These are phyloP conservation scores for Wickerhamomyces sydowiorum DNA, from an alignment of 805 yeast genomes.

Conservation along the genomic window DNA sequence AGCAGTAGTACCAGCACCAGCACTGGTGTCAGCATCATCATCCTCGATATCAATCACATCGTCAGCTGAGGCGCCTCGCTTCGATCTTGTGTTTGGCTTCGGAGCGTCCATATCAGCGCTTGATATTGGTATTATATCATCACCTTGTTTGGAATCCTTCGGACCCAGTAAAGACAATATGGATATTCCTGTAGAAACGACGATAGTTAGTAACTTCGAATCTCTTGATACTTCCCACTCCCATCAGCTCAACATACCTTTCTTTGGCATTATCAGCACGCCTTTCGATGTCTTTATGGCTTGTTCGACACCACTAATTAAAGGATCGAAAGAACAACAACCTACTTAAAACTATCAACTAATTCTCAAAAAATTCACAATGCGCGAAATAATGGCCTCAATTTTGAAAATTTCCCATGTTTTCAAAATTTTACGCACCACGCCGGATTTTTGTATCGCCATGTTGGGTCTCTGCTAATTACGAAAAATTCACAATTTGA, in stretches of 20 bases:
- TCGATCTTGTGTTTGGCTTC: not conserved
- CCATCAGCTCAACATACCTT: not conserved
- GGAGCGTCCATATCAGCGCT: not conserved
- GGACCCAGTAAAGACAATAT: not conserved
- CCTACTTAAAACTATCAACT: no score
- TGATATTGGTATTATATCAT: not conserved
- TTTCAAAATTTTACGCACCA: no score
- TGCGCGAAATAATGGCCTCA: no score
- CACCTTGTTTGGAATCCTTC: not conserved
- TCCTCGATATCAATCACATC: constrained; percentile 1
- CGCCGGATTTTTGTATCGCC: no score
- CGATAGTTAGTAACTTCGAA: not conserved
- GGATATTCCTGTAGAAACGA: not conserved
- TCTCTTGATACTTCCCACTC: not conserved
- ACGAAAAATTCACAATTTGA: no score
- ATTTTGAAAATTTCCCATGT: no score
- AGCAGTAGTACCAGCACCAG: no score
- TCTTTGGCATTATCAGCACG: constrained; percentile 1
- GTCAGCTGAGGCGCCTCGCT: not conserved
- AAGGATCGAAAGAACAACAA: no score
- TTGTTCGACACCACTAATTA: no score
- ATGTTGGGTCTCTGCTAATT: no score
- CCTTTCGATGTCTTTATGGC: not conserved
- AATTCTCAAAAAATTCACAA: no score
- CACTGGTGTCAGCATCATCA: no score